Conservation (phyloP, 768 basidiomycete genomes). For the Mycena epipterygia region DNA sequence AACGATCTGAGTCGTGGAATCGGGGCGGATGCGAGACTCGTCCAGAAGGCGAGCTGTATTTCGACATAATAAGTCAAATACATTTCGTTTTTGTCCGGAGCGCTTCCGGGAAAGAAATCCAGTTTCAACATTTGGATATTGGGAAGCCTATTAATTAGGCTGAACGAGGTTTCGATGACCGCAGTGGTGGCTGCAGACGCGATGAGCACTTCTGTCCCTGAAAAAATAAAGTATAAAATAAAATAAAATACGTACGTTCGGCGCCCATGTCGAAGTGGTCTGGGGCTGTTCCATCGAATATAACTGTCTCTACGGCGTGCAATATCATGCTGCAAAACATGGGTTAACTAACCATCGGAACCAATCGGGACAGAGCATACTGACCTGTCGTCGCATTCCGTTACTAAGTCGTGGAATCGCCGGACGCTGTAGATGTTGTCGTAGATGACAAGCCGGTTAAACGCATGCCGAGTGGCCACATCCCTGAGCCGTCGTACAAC, state of each 20-base stretch:
- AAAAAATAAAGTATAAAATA: too few relatives aligned
- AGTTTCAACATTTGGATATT: slow-evolving; percentile 1
- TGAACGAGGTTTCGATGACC: slow-evolving; percentile 12
- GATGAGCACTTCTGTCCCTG: neutral
- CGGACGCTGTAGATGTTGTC: slow-evolving; percentile 15
- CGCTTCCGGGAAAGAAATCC: slow-evolving; percentile 16
- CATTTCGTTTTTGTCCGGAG: slow-evolving; percentile 2
- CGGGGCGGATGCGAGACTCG: neutral
- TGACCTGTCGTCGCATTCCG: slow-evolving; percentile 20
- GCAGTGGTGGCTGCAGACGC: neutral
- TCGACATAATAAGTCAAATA: slow-evolving; percentile 21
- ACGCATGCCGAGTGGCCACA: slow-evolving; percentile 14
- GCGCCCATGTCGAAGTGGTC: slow-evolving; percentile 29
- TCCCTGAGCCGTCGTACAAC: slow-evolving; percentile 15
- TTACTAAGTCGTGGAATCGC: slow-evolving; percentile 2
- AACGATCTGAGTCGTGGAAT: slow-evolving; percentile 11
- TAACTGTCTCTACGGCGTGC: slow-evolving; percentile 4
- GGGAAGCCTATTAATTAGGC: slow-evolving; percentile 12
- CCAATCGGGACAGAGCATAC: too few relatives aligned
- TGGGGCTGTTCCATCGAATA: slow-evolving; percentile 12
- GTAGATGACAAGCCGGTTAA: neutral
- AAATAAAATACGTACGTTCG: neutral
- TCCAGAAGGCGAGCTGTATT: slow-evolving; percentile 11
- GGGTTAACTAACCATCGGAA: too few relatives aligned
- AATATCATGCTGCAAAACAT: slow-evolving; percentile 12